A percentile compares a stretch with the other conserved stretches of the same genome.
Conservation (phyloP, 2,329 filamentous ascomycete species). For the Tetracladium maxilliforme region DNA sequence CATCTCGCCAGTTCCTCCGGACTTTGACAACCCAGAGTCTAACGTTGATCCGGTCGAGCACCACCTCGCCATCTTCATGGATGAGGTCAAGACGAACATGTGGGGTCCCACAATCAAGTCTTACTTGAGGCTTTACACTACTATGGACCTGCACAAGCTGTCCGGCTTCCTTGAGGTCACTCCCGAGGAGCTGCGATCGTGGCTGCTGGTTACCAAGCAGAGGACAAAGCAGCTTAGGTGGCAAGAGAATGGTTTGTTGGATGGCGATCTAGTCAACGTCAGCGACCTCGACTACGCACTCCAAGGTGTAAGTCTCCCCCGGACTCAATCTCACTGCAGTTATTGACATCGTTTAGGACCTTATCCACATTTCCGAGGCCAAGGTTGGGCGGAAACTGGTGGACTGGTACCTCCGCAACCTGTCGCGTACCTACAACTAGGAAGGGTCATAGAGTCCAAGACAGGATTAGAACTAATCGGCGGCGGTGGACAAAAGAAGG, state of each 20-base stretch:
- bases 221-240: conserved; percentile 92
- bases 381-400: conserved; percentile 96
- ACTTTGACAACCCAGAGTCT: conserved; percentile 92
- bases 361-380: conserved; percentile 97
- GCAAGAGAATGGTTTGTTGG: conserved; percentile 77
- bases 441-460: background rate
- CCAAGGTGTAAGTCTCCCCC: conserved; percentile 59
- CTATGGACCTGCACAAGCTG: conserved; percentile 97
- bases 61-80: conserved; percentile 96
- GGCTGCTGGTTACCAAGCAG: conserved; percentile 97
- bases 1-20: conserved; percentile 91
- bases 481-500: background rate
- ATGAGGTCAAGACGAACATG: conserved; percentile 99
- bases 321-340: conserved; percentile 1
- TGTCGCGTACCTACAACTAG: conserved; percentile 77
- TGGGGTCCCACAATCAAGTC: conserved; percentile 96
- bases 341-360: conserved; percentile 40
- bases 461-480: no score
- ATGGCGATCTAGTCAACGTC: conserved; percentile 84
- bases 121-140: conserved; percentile 97
- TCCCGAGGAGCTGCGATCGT: conserved; percentile 87
- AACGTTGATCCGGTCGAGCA: conserved; percentile 97
- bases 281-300: conserved; percentile 96
- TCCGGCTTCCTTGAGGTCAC: conserved; percentile 94
- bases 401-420: conserved; percentile 97